Percentiles rank a stretch among this genome's conserved stretches.
Evolutionary conservation across 2,329 filamentous ascomycete genomes (phyloP).

Genomic region (Stylonectria norvegica): DNA sequence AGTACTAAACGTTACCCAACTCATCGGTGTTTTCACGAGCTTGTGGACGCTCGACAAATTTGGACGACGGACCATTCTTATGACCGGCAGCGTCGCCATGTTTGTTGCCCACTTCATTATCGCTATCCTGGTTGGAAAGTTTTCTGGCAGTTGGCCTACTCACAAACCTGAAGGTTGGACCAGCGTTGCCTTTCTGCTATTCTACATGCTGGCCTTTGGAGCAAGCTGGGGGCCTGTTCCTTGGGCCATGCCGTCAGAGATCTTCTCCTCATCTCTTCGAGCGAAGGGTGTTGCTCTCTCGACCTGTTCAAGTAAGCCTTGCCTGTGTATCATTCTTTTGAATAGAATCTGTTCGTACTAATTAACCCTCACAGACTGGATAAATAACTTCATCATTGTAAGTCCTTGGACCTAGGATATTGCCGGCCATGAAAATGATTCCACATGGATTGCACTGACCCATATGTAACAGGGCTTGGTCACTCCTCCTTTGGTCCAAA

Average conservation of each 20-base stretch:
- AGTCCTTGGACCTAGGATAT: not conserved
- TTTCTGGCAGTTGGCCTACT: slow-evolving; percentile 21
- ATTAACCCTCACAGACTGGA: no score
- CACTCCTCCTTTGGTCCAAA: slow-evolving; percentile 44
- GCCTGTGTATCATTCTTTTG: fast-evolving
- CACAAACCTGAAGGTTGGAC: slow-evolving; percentile 28
- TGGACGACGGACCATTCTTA: slow-evolving; percentile 25
- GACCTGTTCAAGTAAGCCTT: slow-evolving; percentile 45
- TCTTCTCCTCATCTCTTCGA: slow-evolving; percentile 59
- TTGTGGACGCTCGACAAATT: slow-evolving; percentile 40
- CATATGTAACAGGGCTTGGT: slow-evolving; percentile 40
- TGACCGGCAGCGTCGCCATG: slow-evolving; percentile 26
- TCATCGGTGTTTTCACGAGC: slow-evolving; percentile 39
- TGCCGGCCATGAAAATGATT: not conserved
- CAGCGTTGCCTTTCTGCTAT: slow-evolving; percentile 33
- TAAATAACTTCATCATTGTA: slow-evolving; percentile 59
- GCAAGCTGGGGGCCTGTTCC: slow-evolving; percentile 54
- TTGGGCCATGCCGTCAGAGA: slow-evolving; percentile 51
- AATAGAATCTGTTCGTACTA: no score
- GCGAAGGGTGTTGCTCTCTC: slow-evolving; percentile 62
- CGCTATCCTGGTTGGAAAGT: slow-evolving; percentile 25
- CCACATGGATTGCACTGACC: not conserved
- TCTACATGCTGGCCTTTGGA: slow-evolving; percentile 60
- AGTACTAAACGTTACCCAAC: slow-evolving; percentile 29
- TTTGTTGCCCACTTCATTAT: slow-evolving; percentile 26